These are phyloP conservation scores for Coelastrella sp. DNA, from an alignment of 139 green algal species.

Conservation along the genomic window DNA sequence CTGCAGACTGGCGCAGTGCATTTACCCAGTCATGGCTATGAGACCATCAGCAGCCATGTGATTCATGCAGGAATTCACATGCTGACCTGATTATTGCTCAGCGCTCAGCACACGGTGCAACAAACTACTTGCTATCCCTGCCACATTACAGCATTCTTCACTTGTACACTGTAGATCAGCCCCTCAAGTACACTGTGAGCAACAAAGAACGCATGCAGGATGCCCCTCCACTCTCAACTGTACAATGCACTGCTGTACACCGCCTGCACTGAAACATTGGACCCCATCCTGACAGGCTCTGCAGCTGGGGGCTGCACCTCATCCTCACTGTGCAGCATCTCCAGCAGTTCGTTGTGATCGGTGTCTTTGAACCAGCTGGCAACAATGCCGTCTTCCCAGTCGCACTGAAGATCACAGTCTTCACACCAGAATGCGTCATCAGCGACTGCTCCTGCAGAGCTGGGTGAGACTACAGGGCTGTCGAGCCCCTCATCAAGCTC, in stretches of 20 bases:
- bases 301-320: not conserved
- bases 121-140: too few species aligned
- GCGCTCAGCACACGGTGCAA: too few species aligned
- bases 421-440: not conserved
- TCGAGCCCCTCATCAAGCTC: not conserved
- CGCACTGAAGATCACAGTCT: constrained; percentile 1
- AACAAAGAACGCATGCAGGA: not conserved
- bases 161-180: too few species aligned
- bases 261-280: not conserved
- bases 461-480: not conserved
- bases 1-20: too few species aligned
- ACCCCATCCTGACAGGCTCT: not conserved
- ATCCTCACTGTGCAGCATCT: constrained; percentile 5
- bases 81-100: too few species aligned
- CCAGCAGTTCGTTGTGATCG: constrained; percentile 14
- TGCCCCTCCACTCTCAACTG: not conserved
- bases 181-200: not conserved
- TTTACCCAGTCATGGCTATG: too few species aligned
- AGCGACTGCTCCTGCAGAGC: not conserved
- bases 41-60: too few species aligned
- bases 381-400: constrained; percentile 40
- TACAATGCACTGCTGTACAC: constrained; percentile 22
- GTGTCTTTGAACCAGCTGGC: constrained; percentile 28
- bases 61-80: too few species aligned
- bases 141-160: too few species aligned